Percentiles rank a stretch among this genome's conserved stretches.
phyloP scores from a whole-genome alignment of 768 basidiomycete genomes.

The Lentinula guzmanii region DNA sequence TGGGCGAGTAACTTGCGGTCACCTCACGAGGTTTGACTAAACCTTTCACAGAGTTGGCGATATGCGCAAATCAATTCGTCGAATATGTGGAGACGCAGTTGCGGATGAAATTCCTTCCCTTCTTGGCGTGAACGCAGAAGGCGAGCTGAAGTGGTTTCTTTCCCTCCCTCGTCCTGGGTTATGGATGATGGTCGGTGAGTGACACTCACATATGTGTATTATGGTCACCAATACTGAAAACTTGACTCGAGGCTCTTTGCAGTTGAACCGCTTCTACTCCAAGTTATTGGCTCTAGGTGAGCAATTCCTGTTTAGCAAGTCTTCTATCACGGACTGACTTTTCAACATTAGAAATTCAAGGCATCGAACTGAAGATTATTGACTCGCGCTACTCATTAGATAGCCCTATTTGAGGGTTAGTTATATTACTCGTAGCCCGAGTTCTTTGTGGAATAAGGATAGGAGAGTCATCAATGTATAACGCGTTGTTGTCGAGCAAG shows the following conservation, averaged over 20 bases:
- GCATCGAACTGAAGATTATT: not conserved
- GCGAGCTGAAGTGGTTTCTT: slow-evolving; percentile 32
- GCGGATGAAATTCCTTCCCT: slow-evolving; percentile 31
- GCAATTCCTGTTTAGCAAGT: not conserved
- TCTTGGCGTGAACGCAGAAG: slow-evolving; percentile 47
- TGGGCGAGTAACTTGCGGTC: slow-evolving; percentile 19
- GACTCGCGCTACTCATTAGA: not conserved
- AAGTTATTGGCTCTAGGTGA: slow-evolving; percentile 3
- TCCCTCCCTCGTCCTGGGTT: slow-evolving; percentile 25
- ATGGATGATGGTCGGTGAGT: slow-evolving; percentile 3
- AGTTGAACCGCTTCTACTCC: slow-evolving; percentile 2
- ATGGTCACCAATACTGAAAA: not conserved
- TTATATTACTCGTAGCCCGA: too few species aligned
- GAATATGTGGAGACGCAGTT: slow-evolving; percentile 29
- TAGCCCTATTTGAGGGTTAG: too few species aligned
- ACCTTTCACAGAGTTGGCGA: slow-evolving; percentile 7
- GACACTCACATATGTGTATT: not conserved
- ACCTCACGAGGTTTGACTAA: slow-evolving; percentile 9
- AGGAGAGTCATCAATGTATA: too few species aligned
- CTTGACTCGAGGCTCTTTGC: not conserved
- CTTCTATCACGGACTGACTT: not conserved
- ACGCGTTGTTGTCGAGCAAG: too few species aligned
- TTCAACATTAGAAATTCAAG: not conserved
- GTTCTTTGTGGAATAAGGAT: too few species aligned
- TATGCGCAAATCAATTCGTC: slow-evolving; percentile 19